Percentiles rank a stretch among this genome's conserved stretches.
These are phyloP conservation scores for Helotiales sp. DNA, from an alignment of 2,329 filamentous ascomycete species.

Conservation along the genomic window DNA sequence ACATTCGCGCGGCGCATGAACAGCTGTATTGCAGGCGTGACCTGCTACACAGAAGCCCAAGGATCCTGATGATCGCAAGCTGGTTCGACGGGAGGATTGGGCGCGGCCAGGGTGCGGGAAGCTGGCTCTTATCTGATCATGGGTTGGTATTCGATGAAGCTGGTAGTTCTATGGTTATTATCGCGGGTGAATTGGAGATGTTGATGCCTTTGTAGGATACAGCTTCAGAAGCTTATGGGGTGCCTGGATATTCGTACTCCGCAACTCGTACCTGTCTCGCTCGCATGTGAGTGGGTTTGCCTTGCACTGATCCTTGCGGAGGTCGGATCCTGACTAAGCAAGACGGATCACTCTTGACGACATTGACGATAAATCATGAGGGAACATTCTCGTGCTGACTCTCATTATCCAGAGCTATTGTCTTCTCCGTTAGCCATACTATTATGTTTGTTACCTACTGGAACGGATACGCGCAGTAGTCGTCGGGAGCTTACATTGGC, in stretches of 20 bases:
- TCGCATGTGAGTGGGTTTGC: slow-evolving; percentile 2
- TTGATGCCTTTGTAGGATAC: neutral
- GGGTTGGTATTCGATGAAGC: slow-evolving; percentile 1
- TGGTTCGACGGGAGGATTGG: slow-evolving; percentile 4
- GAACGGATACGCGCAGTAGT: no score
- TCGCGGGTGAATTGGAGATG: slow-evolving; percentile 1
- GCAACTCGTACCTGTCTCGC: slow-evolving; percentile 1
- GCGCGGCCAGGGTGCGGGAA: neutral
- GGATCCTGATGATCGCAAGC: slow-evolving; percentile 18
- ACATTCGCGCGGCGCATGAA: slow-evolving; percentile 34
- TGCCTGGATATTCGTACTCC: slow-evolving; percentile 16
- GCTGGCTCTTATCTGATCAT: slow-evolving; percentile 4
- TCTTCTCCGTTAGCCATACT: no score
- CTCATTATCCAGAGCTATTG: no score
- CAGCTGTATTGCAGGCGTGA: slow-evolving; percentile 28
- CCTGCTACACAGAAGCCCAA: slow-evolving; percentile 23
- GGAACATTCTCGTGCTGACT: no score
- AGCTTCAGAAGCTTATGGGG: slow-evolving; percentile 4
- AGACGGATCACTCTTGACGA: no score
- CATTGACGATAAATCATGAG: no score
- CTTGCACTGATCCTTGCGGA: neutral
- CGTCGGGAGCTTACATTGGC: no score
- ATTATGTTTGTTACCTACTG: no score
- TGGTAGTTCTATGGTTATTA: neutral
- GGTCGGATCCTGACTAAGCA: slow-evolving; percentile 2